These are phyloP conservation scores for Arthromyces matolae DNA, from an alignment of 768 basidiomycete genomes.

Conservation along the genomic window DNA sequence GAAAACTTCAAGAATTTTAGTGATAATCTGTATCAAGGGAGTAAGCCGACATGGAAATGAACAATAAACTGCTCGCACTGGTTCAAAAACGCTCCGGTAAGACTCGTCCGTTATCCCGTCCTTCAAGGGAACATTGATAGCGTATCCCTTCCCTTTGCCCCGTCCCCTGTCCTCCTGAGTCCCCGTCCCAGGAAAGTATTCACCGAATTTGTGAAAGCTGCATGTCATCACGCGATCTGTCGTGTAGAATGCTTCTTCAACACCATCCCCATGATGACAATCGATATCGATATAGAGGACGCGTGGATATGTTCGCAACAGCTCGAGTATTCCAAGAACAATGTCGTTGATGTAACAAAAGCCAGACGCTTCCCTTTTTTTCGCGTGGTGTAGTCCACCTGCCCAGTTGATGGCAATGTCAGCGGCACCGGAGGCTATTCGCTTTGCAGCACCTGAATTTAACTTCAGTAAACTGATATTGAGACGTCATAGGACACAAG, in stretches of 20 bases:
- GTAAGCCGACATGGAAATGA: neutral
- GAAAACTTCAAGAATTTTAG: slow-evolving; percentile 83
- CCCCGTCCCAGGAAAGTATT: slow-evolving; percentile 88
- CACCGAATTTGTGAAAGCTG: slow-evolving; percentile 96
- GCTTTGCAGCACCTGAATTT: slow-evolving; percentile 70
- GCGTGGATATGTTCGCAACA: slow-evolving; percentile 76
- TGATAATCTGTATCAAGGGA: slow-evolving; percentile 56
- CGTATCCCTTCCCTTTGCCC: slow-evolving; percentile 81
- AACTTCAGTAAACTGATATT: neutral
- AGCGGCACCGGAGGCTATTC: slow-evolving; percentile 74
- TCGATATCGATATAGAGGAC: slow-evolving; percentile 98
- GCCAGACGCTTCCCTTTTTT: slow-evolving; percentile 95
- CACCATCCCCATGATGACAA: slow-evolving; percentile 98
- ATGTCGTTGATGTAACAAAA: slow-evolving; percentile 99
- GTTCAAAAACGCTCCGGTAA: slow-evolving; percentile 83
- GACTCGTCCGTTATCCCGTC: slow-evolving; percentile 93
- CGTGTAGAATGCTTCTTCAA: slow-evolving; percentile 98
- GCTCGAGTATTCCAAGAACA: slow-evolving; percentile 89
- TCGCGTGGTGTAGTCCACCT: slow-evolving; percentile 98
- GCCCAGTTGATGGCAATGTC: slow-evolving; percentile 99
- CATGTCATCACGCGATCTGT: slow-evolving; percentile 97
- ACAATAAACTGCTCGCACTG: slow-evolving; percentile 51
- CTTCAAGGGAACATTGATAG: slow-evolving; percentile 89
- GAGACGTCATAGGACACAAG: neutral
- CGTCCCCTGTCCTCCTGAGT: slow-evolving; percentile 84